Conservation (phyloP, 306 rosid genomes). For the Begonia peltatifolia region DNA sequence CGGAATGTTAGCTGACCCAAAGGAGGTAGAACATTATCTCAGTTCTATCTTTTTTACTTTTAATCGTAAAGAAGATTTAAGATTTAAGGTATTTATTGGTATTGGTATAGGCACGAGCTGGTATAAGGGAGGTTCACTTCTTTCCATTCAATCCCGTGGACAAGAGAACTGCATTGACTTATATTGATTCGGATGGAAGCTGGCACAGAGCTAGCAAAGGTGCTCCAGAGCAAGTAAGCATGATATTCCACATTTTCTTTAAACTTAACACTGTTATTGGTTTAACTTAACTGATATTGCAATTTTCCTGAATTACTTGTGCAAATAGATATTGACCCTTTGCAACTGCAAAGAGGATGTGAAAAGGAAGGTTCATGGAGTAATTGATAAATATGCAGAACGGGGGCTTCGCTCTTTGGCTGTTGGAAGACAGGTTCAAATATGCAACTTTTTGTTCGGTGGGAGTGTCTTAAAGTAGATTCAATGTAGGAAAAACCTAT, state of each 20-base stretch:
- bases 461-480: neutral
- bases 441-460: slow-evolving; percentile 1
- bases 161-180: slow-evolving; percentile 96
- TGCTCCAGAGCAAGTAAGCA: slow-evolving; percentile 88
- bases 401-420: slow-evolving; percentile 96
- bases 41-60: neutral
- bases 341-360: slow-evolving; percentile 77
- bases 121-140: slow-evolving; percentile 73
- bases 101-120: slow-evolving; percentile 68
- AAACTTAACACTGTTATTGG: neutral
- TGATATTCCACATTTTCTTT: neutral
- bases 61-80: neutral
- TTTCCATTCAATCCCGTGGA: slow-evolving; percentile 93
- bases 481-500: neutral
- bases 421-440: slow-evolving; percentile 89
- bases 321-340: slow-evolving; percentile 47
- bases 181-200: slow-evolving; percentile 55
- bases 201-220: slow-evolving; percentile 99
- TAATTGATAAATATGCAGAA: slow-evolving; percentile 89
- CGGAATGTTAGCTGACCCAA: slow-evolving; percentile 95
- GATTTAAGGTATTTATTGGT: neutral
- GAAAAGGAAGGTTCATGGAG: slow-evolving; percentile 46
- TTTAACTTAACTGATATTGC: slow-evolving; percentile 1
- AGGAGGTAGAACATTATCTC: slow-evolving; percentile 40
- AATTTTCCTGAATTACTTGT: slow-evolving; percentile 4